Base-by-base conservation (phyloP, 306 rosid genomes). In the Acmispon strigosus region DNA sequence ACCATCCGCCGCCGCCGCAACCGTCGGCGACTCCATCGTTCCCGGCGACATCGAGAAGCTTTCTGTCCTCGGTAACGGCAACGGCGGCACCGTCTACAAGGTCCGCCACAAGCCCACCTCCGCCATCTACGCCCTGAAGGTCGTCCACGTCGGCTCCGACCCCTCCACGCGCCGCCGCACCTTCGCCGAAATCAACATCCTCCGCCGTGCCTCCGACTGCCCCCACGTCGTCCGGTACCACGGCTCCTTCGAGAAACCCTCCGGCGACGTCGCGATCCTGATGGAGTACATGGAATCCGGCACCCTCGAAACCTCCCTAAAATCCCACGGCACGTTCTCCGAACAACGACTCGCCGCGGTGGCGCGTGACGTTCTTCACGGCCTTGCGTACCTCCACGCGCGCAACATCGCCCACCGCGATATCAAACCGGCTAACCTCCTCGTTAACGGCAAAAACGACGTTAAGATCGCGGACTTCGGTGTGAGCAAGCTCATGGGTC, bases 391-490 rank as follows among this genome's bases (percentile, higher is more conserved):
- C 55, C 97, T 93, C 20, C 98, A 93, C 82, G 72, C 86, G 11
- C 92, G 84, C 75, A 88, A 87, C 17, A 88, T 93, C 63, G 83
- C 90, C 0, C 98, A 93, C 75, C 96, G 98, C 0, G 98, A 93
- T 32, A 84, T 93, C 3, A 93, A 93, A 10, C 98, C 98, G 0
- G 64, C 97, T 0, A 93, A 93, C 65, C 86, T 93, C 1, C 32
- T 93, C 8, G 89, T 90, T 13, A 87, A 85, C 48, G 24, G 49
- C 2, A 29, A 78, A 2, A 80, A 82, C 81, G 89, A 85, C 5
- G 94, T 93, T 12, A 93, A 93, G 42, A 90, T 93, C 3, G 90
- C 92, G 1, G 98, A 93, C 29, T 93, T 93, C n/a, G 98, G 98
- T 0, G 98, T 93, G 0, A 87, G 98, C 62, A 93, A 90, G 5